Conservation (phyloP, 768 basidiomycete genomes). For the Podaxis rugospora region DNA sequence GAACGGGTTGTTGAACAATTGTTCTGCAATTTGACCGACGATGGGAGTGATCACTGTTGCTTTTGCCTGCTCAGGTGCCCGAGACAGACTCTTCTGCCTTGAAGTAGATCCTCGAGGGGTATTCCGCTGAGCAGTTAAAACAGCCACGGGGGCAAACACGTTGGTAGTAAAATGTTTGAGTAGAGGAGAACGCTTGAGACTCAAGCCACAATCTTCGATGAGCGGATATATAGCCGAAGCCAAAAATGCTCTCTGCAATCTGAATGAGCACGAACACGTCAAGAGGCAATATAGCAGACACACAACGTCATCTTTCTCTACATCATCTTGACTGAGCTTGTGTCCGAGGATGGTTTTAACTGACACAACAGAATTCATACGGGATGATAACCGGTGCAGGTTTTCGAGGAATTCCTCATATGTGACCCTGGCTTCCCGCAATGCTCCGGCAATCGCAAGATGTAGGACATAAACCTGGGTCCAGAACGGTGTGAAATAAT, state of each 20-base stretch:
- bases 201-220: constrained; percentile 18
- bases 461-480: constrained; percentile 46
- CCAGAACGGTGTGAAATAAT: constrained; percentile 45
- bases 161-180: constrained; percentile 20
- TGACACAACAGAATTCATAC: constrained; percentile 23
- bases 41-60: constrained; percentile 31
- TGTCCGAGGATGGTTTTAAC: constrained; percentile 38
- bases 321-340: constrained; percentile 34
- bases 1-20: constrained; percentile 44
- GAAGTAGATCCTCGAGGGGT: background rate
- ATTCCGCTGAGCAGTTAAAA: background rate
- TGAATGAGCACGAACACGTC: background rate
- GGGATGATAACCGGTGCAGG: constrained; percentile 24
- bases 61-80: background rate
- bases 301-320: constrained; percentile 45
- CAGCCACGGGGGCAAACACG: background rate
- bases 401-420: constrained; percentile 34
- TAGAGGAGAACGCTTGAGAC: constrained; percentile 37
- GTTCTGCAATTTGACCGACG: constrained; percentile 39
- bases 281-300: constrained; percentile 16
- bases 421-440: constrained; percentile 29
- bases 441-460: constrained; percentile 34
- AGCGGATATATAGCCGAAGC: constrained; percentile 26
- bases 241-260: constrained; percentile 40
- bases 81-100: background rate